A percentile compares a stretch with the other conserved stretches of the same genome.
Evolutionary conservation across 2,329 filamentous ascomycete species (phyloP).

Genomic region (Phyllosticta citribraziliensis): DNA sequence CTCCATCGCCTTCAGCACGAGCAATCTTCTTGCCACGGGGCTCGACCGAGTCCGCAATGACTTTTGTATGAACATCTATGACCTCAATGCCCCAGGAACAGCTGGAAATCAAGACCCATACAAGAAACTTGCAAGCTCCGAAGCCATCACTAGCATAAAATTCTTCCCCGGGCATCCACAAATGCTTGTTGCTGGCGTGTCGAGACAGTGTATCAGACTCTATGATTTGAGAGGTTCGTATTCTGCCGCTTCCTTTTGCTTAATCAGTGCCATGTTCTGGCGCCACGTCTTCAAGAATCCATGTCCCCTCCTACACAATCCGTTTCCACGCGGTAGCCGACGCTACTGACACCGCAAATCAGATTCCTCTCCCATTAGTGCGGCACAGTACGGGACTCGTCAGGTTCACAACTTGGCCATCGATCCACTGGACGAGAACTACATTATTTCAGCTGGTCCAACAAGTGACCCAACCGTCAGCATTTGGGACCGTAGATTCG

Average conservation of each 20-base stretch:
- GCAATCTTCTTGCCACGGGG: conserved; percentile 62
- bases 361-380: conserved; percentile 34
- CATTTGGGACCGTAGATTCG: conserved; percentile 64
- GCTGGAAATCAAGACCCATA: conserved; percentile 41
- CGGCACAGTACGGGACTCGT: conserved; percentile 43
- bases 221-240: conserved; percentile 66
- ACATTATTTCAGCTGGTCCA: conserved; percentile 68
- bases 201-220: conserved; percentile 62
- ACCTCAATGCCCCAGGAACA: conserved; percentile 52
- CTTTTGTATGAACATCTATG: conserved; percentile 73
- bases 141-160: conserved; percentile 72
- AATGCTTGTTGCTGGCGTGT: conserved; percentile 65
- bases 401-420: conserved; percentile 62
- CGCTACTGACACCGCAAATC: conserved; percentile 13
- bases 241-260: not conserved
- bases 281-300: not conserved
- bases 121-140: conserved; percentile 49
- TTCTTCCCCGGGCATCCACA: conserved; percentile 73
- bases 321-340: not conserved
- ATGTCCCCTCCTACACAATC: not conserved
- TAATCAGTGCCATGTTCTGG: not conserved
- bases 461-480: conserved; percentile 64
- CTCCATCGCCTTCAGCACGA: conserved; percentile 69
- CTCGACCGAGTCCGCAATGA: conserved; percentile 75
- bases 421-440: conserved; percentile 71